Evolutionary conservation across 2,329 filamentous ascomycete genomes (phyloP).

Genomic region (Pseudogymnoascus verrucosus): DNA sequence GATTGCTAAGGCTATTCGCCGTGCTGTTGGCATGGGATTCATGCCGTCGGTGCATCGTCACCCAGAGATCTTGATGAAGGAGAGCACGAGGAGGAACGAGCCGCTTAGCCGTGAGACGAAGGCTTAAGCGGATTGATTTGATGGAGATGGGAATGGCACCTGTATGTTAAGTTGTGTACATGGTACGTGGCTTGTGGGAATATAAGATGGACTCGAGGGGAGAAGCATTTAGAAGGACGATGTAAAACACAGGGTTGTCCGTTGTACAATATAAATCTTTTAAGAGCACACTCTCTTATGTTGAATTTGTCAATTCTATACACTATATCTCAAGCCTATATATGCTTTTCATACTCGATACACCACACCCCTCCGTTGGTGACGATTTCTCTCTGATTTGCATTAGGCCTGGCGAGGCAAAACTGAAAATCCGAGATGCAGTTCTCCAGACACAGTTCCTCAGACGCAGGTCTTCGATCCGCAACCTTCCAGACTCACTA

Average conservation of each 20-base stretch:
- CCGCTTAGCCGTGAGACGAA: constrained; percentile 6
- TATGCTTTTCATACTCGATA: neutral
- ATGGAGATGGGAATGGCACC: neutral
- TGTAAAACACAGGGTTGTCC: neutral
- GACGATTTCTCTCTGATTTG: neutral
- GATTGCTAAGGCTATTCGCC: constrained; percentile 84
- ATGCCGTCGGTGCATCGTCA: constrained; percentile 89
- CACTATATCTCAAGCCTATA: neutral
- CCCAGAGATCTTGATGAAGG: constrained; percentile 60
- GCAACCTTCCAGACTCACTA: neutral
- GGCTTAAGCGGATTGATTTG: neutral
- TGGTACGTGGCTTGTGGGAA: constrained; percentile 4
- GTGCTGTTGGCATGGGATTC: constrained; percentile 80
- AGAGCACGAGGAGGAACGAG: constrained; percentile 11
- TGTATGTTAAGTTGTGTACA: constrained; percentile 2
- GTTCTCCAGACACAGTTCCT: neutral
- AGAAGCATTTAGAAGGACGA: neutral
- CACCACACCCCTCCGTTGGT: neutral
- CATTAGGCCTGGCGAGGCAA: neutral
- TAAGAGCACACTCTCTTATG: neutral
- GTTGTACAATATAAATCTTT: neutral
- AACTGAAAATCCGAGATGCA: neutral
- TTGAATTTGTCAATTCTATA: neutral
- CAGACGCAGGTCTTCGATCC: neutral
- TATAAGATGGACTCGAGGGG: neutral